Base-by-base conservation (phyloP, 2,329 filamentous ascomycete genomes). In the Albifimbria verrucaria region DNA sequence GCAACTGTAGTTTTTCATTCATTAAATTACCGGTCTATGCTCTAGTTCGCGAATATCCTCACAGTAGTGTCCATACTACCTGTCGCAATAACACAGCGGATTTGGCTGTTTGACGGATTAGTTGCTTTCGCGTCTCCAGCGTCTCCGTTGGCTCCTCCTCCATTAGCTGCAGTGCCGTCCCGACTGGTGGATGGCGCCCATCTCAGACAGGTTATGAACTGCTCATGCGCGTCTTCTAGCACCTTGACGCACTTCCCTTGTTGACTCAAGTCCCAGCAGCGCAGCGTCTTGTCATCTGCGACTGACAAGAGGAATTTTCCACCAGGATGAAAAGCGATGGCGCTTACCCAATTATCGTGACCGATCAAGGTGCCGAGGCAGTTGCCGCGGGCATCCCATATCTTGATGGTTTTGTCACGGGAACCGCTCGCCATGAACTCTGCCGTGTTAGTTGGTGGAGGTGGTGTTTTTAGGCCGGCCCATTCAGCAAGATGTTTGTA, bases 301-400 rank as follows among this genome's bases (percentile, higher is more conserved):
- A 89, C 90, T 7, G 88, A 92, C 6, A 97, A 74, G 1, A 97
- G 79, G 64, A 94, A 97, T 71, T 93, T 95, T 43, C 93, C 93
- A 9, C 90, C 89, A 0, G 93, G 93, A 64, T 97, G 93, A 69
- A 96, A 97, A 10, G 91, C 85, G 6, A 97, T 72, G 1, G 82
- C 88, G 26, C 91, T 85, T 9, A 97, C 85, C 93, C 93, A 97
- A 68, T 97, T 97, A 68, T 97, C 92, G 67, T 97, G 93, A 2
- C 93, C 93, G 1, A 85, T 75, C 2, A 97, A 77, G 0, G 89
- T 94, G 68, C 91, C 93, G 66, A 97, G 85, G 58, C 90, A 83
- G 11, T 87, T 91, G 26, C 93, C 93, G 51, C 91, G 83, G 11
- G 87, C 82, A 67, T 96, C 90, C 91, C 92, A 97, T 7, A 97